Conservation (phyloP, 192 early-diverging fungal species). For the Physocladia obscura region DNA sequence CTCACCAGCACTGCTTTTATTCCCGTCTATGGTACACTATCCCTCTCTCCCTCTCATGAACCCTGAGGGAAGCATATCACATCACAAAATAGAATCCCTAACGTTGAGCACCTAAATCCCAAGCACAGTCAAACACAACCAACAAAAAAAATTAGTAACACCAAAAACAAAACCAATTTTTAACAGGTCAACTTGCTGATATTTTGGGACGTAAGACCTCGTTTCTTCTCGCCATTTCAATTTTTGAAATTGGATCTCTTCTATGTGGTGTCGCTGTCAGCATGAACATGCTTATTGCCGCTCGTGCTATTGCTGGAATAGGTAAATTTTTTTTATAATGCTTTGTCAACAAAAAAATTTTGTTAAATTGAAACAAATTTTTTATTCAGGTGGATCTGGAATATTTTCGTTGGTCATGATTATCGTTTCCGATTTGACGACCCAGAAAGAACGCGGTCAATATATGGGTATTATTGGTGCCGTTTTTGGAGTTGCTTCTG, state of each 20-base stretch:
- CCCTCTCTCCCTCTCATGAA: not conserved
- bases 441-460: conserved; percentile 66
- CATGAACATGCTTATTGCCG: conserved; percentile 63
- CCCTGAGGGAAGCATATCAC: too few species aligned
- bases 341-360: too few species aligned
- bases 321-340: too few species aligned
- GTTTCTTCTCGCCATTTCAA: conserved; percentile 65
- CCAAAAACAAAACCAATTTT: not conserved
- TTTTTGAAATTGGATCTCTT: conserved; percentile 75
- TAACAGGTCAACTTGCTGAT: conserved; percentile 80
- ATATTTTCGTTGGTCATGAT: conserved; percentile 77
- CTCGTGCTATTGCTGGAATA: conserved; percentile 72
- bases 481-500: conserved; percentile 70
- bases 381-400: conserved; percentile 80
- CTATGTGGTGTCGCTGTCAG: conserved; percentile 73
- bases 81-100: too few species aligned
- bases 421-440: conserved; percentile 78
- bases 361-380: too few species aligned
- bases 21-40: conserved; percentile 59
- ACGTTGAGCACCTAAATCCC: not conserved
- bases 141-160: too few species aligned
- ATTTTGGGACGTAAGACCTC: conserved; percentile 84
- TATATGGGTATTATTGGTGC: conserved; percentile 68
- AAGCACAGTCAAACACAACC: too few species aligned
- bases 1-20: conserved; percentile 60